Evolutionary conservation across 2,329 filamentous ascomycete species (phyloP).

Genomic region (Rugonectria rugulosa): DNA sequence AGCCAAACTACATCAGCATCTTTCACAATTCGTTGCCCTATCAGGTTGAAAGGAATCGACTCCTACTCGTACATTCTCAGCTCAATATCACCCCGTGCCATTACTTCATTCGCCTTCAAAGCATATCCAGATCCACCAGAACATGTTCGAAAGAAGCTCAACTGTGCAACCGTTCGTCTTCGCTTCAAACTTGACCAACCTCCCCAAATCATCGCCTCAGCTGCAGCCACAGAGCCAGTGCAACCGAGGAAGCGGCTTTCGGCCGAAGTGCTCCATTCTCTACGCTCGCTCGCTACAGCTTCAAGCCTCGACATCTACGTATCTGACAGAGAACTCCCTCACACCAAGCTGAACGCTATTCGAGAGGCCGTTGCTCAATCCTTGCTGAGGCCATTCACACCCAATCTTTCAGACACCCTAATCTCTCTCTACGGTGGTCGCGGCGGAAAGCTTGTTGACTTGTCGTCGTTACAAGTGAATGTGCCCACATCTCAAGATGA

Average conservation of each 20-base stretch:
- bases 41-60: slow-evolving; percentile 12
- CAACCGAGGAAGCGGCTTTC: slow-evolving; percentile 12
- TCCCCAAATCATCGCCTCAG: slow-evolving; percentile 1
- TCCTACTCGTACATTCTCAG: slow-evolving; percentile 5
- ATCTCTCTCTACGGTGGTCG: slow-evolving; percentile 1
- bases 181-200: slow-evolving; percentile 2
- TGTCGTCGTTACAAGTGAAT: background rate
- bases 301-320: slow-evolving; percentile 12
- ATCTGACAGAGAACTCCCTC: slow-evolving; percentile 8
- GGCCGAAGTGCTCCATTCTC: slow-evolving; percentile 2
- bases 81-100: background rate
- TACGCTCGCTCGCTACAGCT: slow-evolving; percentile 4
- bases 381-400: slow-evolving; percentile 6
- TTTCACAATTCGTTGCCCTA: slow-evolving; percentile 7
- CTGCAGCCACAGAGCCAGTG: slow-evolving; percentile 5
- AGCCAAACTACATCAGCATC: background rate
- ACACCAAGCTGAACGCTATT: slow-evolving; percentile 10
- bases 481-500: background rate
- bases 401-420: background rate
- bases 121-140: slow-evolving; percentile 1
- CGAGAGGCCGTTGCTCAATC: slow-evolving; percentile 6
- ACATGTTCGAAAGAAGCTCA: slow-evolving; percentile 7
- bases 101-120: slow-evolving; percentile 15
- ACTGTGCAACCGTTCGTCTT: slow-evolving; percentile 8
- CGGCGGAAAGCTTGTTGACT: slow-evolving; percentile 8